phyloP scores from a whole-genome alignment of 441 rosid species.

The Croton laevigatus region DNA sequence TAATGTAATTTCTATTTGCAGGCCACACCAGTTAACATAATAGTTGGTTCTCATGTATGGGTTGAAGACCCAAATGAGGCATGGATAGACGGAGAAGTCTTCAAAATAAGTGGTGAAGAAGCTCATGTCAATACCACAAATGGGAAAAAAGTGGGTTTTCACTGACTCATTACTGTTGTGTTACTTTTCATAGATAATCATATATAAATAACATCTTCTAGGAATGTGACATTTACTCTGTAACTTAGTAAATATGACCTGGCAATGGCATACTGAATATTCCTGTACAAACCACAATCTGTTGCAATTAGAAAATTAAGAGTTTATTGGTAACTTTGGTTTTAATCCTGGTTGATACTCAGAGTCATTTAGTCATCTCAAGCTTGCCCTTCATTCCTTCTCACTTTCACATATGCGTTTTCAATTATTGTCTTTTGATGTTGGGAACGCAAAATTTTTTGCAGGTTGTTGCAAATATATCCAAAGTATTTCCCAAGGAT shows the following conservation, averaged over 20 bases:
- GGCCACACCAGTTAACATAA: conserved; percentile 86
- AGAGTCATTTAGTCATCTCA: conserved; percentile 21
- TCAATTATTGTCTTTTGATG: conserved; percentile 3
- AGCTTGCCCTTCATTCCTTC: not conserved
- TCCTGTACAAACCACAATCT: not conserved
- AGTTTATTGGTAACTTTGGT: conserved; percentile 11
- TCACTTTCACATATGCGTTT: not conserved
- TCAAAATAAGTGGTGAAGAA: conserved; percentile 68
- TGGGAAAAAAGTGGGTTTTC: conserved; percentile 75
- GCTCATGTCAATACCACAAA: conserved; percentile 61
- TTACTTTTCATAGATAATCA: conserved; percentile 1
- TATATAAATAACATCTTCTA: conserved; percentile 5
- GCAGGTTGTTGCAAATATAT: conserved; percentile 81
- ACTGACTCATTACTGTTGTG: conserved; percentile 11
- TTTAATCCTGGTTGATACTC: conserved; percentile 16
- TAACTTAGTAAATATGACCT: conserved; percentile 12
- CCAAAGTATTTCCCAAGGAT: conserved; percentile 88
- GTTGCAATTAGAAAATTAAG: not conserved
- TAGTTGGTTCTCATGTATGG: conserved; percentile 99
- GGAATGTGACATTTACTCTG: conserved; percentile 9
- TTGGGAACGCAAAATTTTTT: conserved; percentile 15
- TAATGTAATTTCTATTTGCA: conserved; percentile 34
- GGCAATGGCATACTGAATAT: not conserved
- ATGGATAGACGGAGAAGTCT: conserved; percentile 96
- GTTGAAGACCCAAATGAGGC: conserved; percentile 85